Base-by-base conservation (phyloP, 108 stramenopile genomes). In the Fragilariopsis cylindrus region DNA sequence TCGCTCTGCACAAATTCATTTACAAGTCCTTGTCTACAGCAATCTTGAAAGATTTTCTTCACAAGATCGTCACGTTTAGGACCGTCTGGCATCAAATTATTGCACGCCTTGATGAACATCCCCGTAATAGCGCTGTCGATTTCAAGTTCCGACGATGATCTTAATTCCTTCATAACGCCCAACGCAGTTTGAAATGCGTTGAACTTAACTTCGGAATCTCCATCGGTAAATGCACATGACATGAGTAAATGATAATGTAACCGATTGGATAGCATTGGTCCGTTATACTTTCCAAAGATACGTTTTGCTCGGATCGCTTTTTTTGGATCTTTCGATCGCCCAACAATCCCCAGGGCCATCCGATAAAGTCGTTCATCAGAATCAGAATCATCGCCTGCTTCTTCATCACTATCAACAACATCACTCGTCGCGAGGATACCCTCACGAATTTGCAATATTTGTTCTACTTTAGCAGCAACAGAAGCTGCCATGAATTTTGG, bases 281-380 rank as follows among this genome's bases (percentile, higher is more conserved):
- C 60, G 43, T 81, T 76, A 84, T 87, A 83, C 13, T 75, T 66
- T 12, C 63, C 46, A 49, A 85, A 65, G 4, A 91, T 55, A 3
- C 78, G 46, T 63, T 80, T 71, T 2, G 87, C 81, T 12, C 71
- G 65, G 4, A 76, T 57, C 7, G 90, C 88, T 77, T 91, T 91
- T 58, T 82, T 83, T 21, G 73, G 60, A 55, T 78, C 82, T 30
- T 75, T 58, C n/a, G 82, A 72, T 54, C 85, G 69, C 8, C 84
- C 73, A 13, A 79, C 70, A 15, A 83, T 82, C 54, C 77, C 69
- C 30, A 92, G 76, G 54, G 85, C 86, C 15, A 80, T 75, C 48
- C 89, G 80, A 69, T 72, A 80, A 15, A 80, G 49, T n/a, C 73
- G 71, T 11, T 21, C 52, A 46, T 73, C 60, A 2, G 48, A 44